Evolutionary conservation across 768 basidiomycete species (phyloP).

Genomic region (Amanita thiersii): DNA sequence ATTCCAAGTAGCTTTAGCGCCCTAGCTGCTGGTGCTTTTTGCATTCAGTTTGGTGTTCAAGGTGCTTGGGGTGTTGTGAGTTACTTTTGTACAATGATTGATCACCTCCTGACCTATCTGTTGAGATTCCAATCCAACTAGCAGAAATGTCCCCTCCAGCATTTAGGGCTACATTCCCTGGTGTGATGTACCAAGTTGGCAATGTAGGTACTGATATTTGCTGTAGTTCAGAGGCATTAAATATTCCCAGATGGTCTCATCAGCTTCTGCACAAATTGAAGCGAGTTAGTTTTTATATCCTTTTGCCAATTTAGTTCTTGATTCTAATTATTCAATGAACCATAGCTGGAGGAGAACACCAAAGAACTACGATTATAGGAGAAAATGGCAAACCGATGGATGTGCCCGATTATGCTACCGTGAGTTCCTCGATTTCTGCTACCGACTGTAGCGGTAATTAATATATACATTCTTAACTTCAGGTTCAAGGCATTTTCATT

Average conservation of each 20-base stretch:
- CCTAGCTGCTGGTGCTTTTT: slow-evolving; percentile 81
- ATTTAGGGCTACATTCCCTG: slow-evolving; percentile 84
- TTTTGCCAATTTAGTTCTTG: neutral
- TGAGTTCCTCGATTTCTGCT: slow-evolving; percentile 14
- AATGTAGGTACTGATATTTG: slow-evolving; percentile 34
- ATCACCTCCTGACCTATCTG: slow-evolving; percentile 34
- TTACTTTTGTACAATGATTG: slow-evolving; percentile 19
- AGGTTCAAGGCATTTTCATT: slow-evolving; percentile 83
- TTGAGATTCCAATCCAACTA: slow-evolving; percentile 63
- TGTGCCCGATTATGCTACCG: slow-evolving; percentile 60
- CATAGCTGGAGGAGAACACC: slow-evolving; percentile 52
- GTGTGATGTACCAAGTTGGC: slow-evolving; percentile 78
- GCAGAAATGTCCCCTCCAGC: slow-evolving; percentile 83
- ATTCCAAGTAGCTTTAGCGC: slow-evolving; percentile 59
- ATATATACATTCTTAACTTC: slow-evolving; percentile 13
- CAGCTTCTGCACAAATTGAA: slow-evolving; percentile 77
- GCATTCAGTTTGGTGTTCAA: slow-evolving; percentile 81
- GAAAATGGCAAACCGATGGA: slow-evolving; percentile 29
- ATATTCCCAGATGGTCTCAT: slow-evolving; percentile 44
- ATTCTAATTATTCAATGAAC: slow-evolving; percentile 13
- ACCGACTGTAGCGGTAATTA: neutral
- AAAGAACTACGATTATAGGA: slow-evolving; percentile 37
- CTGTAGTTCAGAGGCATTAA: neutral
- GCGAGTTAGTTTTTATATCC: slow-evolving; percentile 34
- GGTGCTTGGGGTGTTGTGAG: slow-evolving; percentile 85